Percentiles rank a stretch among this genome's conserved stretches.
These are phyloP conservation scores for Lentinula boryana DNA, from an alignment of 768 basidiomycete species.

Conservation along the genomic window DNA sequence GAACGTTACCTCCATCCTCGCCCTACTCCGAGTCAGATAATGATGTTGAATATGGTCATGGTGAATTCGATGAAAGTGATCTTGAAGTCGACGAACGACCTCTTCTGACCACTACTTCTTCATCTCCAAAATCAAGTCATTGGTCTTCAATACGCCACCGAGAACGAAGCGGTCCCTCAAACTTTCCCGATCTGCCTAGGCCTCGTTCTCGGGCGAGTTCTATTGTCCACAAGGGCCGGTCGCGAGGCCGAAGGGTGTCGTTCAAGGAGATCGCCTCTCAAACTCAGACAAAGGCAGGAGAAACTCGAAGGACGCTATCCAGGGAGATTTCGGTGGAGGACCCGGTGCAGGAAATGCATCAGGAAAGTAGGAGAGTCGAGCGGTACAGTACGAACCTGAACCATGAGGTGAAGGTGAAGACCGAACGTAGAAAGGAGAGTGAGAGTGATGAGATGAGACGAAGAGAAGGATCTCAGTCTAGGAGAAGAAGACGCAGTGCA, in stretches of 20 bases:
- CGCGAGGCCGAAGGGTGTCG: neutral
- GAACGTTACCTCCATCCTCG: slow-evolving; percentile 2
- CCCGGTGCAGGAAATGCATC: neutral
- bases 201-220: neutral
- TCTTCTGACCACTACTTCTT: neutral
- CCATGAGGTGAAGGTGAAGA: neutral
- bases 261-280: neutral
- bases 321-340: neutral
- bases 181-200: neutral
- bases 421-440: neutral
- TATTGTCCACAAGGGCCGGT: neutral
- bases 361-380: neutral
- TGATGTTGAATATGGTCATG: neutral
- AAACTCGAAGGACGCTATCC: neutral
- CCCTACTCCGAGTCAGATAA: neutral
- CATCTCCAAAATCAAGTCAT: neutral
- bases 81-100: neutral
- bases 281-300: neutral
- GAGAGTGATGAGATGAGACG: neutral
- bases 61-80: neutral
- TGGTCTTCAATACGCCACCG: neutral
- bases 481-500: neutral
- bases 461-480: neutral
- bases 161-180: neutral
- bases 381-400: neutral